Percentiles rank a stretch among this genome's conserved stretches.
Conservation (phyloP, 1,139 yeast species). For the Citeromyces hawaiiensis region DNA sequence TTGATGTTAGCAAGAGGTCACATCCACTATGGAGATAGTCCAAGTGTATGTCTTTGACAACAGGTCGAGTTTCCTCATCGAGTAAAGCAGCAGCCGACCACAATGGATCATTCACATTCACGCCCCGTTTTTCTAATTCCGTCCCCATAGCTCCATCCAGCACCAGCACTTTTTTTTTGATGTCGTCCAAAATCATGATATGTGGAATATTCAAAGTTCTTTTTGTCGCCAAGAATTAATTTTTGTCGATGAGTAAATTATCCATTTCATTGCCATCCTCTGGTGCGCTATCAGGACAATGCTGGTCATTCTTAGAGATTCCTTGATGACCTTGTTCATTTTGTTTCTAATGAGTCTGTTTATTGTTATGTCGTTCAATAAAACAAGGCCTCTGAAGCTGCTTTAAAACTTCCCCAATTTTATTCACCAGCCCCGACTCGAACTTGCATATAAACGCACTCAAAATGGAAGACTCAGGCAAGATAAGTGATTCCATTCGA, state of each 20-base stretch:
- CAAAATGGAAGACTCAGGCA: neutral
- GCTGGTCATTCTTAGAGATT: too few species aligned
- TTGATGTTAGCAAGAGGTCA: conserved; percentile 39
- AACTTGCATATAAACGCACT: neutral
- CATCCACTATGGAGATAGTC: conserved; percentile 42
- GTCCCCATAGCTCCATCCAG: conserved; percentile 17
- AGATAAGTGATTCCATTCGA: neutral
- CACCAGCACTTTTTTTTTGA: conserved; percentile 6
- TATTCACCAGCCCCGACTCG: neutral
- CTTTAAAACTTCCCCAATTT: too few species aligned
- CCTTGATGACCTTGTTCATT: too few species aligned
- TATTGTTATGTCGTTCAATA: too few species aligned
- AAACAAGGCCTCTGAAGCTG: too few species aligned
- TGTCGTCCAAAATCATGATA: neutral
- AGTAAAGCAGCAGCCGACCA: conserved; percentile 53
- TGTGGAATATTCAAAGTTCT: too few species aligned
- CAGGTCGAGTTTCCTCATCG: conserved; percentile 22
- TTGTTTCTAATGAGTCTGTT: too few species aligned
- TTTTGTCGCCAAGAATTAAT: neutral
- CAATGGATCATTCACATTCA: conserved; percentile 21
- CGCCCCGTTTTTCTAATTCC: conserved; percentile 15
- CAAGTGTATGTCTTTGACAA: conserved; percentile 34
- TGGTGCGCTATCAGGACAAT: too few species aligned
- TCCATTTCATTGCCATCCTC: too few species aligned
- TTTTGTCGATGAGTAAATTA: too few species aligned